Evolutionary conservation across 148 eudicot genomes (phyloP).

Genomic region (Nepenthes gracilis): DNA sequence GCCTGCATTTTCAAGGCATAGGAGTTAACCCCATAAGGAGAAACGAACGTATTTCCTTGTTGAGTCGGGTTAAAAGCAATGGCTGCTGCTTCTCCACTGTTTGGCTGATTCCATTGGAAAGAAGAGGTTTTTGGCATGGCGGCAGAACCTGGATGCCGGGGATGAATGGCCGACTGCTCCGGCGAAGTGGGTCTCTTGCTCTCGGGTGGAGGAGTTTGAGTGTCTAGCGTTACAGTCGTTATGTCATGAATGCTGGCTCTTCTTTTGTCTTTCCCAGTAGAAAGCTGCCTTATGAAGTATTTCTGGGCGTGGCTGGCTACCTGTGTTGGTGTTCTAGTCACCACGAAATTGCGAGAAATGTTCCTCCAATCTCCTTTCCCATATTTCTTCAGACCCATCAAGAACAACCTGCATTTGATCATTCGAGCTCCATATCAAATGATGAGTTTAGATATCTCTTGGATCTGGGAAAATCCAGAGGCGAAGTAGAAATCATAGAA

Average conservation of each 20-base stretch:
- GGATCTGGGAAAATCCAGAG: too few relatives aligned
- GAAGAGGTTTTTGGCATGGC: too few relatives aligned
- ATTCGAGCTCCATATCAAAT: not conserved
- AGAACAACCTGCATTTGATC: slow-evolving; percentile 50
- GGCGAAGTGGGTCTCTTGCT: slow-evolving; percentile 25
- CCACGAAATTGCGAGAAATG: slow-evolving; percentile 83
- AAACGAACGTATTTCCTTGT: slow-evolving; percentile 29
- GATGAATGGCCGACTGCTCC: slow-evolving; percentile 23
- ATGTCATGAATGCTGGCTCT: slow-evolving; percentile 96
- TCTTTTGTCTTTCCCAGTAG: slow-evolving; percentile 87
- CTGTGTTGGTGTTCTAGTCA: slow-evolving; percentile 90
- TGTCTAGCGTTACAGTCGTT: slow-evolving; percentile 73
- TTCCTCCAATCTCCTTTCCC: slow-evolving; percentile 99
- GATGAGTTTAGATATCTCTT: too few relatives aligned
- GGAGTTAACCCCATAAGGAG: slow-evolving; percentile 31
- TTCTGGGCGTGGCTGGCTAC: slow-evolving; percentile 99
- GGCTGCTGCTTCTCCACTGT: slow-evolving; percentile 13
- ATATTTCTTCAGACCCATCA: slow-evolving; percentile 88
- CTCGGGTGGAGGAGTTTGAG: slow-evolving; percentile 39
- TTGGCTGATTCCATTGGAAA: slow-evolving; percentile 50
- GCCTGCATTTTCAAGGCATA: slow-evolving; percentile 9
- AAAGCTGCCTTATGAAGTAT: slow-evolving; percentile 85
- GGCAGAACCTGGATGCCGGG: slow-evolving; percentile 2
- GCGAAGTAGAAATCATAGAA: too few relatives aligned
- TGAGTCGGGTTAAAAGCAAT: slow-evolving; percentile 16